phyloP scores from a whole-genome alignment of 2,329 filamentous ascomycete genomes.

The Cladosporium sp. region DNA sequence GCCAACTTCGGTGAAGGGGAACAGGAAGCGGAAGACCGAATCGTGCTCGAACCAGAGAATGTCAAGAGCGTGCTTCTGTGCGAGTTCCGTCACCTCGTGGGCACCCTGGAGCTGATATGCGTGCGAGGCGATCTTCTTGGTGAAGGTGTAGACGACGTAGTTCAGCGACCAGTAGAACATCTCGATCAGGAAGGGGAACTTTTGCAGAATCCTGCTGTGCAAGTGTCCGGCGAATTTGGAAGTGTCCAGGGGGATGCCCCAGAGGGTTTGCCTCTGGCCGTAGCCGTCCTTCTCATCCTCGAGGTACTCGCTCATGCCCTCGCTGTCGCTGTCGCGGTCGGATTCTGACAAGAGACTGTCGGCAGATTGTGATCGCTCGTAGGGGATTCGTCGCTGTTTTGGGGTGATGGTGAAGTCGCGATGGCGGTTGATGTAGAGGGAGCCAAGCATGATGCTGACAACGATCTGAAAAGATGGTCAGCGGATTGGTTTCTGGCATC shows the following conservation, averaged over 20 bases:
- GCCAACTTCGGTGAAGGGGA: constrained; percentile 49
- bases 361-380: constrained; percentile 40
- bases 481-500: background rate
- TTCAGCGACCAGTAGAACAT: constrained; percentile 72
- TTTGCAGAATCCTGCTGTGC: constrained; percentile 61
- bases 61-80: constrained; percentile 52
- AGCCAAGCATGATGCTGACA: constrained; percentile 39
- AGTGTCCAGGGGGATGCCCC: constrained; percentile 46
- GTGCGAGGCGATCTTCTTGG: constrained; percentile 31
- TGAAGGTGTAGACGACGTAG: constrained; percentile 60
- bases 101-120: constrained; percentile 31
- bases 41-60: constrained; percentile 55
- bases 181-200: constrained; percentile 66
- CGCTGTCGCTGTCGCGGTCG: constrained; percentile 4
- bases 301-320: background rate
- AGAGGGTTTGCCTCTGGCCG: constrained; percentile 41
- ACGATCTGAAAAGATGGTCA: constrained; percentile 33
- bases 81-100: constrained; percentile 52
- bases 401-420: constrained; percentile 31
- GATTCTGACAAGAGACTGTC: constrained; percentile 35
- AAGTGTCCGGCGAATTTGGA: constrained; percentile 57
- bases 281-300: constrained; percentile 48
- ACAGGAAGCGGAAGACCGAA: constrained; percentile 47
- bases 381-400: constrained; percentile 19
- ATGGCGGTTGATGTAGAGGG: constrained; percentile 38